These are phyloP conservation scores for Aurantiochytrium sp. DNA, from an alignment of 108 stramenopile species.

Conservation along the genomic window DNA sequence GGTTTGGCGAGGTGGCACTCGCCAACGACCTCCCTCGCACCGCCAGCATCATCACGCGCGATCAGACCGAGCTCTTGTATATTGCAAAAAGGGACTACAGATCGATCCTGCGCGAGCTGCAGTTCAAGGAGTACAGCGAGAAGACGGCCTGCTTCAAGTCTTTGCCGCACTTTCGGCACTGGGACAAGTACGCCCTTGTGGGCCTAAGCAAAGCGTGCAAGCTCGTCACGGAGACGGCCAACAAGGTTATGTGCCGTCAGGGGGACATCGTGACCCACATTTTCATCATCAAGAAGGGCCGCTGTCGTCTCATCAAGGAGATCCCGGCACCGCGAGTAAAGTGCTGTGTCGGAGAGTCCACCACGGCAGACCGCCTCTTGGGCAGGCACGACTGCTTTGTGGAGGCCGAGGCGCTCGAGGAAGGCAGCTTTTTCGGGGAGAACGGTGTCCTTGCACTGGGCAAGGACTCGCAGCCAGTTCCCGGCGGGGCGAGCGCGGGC, in stretches of 20 bases:
- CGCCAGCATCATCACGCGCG: conserved; percentile 33
- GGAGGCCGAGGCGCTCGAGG: not conserved
- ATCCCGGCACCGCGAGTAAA: not conserved
- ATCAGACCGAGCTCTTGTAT: not conserved
- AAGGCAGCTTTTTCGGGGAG: not conserved
- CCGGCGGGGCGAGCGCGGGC: too few relatives aligned
- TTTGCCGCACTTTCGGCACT: not conserved
- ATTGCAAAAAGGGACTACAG: not conserved
- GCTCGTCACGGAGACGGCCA: not conserved
- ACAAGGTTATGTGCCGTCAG: not conserved
- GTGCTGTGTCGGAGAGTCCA: not conserved
- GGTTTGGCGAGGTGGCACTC: conserved; percentile 62
- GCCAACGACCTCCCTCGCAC: conserved; percentile 50
- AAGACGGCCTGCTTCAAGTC: not conserved
- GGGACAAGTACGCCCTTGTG: not conserved
- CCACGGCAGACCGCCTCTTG: not conserved
- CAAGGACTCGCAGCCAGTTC: not conserved
- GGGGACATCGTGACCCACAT: not conserved
- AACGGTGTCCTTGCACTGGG: not conserved
- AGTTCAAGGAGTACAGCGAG: not conserved
- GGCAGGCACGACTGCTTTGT: not conserved
- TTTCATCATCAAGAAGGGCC: not conserved
- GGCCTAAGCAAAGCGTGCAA: not conserved
- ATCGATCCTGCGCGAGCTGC: not conserved
- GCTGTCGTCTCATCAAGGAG: not conserved